Evolutionary conservation across 805 yeast species (phyloP).

Genomic region (Wickerhamiella sorbophila): DNA sequence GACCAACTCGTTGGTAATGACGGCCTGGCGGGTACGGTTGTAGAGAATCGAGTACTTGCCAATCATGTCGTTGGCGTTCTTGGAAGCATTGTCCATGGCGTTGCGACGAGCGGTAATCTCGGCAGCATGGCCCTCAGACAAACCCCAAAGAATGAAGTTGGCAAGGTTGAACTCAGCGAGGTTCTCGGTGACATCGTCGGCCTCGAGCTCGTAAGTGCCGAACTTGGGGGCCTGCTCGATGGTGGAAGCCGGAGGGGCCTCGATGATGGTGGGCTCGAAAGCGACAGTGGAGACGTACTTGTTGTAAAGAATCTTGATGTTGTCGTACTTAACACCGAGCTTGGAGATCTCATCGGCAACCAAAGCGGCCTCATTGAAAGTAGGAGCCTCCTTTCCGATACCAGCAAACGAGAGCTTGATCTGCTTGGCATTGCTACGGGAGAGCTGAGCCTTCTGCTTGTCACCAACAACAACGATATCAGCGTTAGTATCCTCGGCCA

Average conservation of each 20-base stretch:
- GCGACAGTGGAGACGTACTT: constrained; percentile 76
- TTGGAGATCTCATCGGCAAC: constrained; percentile 71
- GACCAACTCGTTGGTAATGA: constrained; percentile 97
- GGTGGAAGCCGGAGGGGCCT: constrained; percentile 53
- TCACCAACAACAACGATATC: constrained; percentile 89
- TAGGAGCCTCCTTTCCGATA: constrained; percentile 94
- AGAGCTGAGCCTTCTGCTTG: constrained; percentile 76
- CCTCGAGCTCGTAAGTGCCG: constrained; percentile 65
- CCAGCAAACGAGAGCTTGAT: constrained; percentile 71
- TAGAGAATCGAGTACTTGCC: constrained; percentile 89
- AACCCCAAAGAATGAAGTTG: constrained; percentile 75
- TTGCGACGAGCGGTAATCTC: constrained; percentile 98
- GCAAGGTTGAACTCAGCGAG: constrained; percentile 80
- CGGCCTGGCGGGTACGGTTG: constrained; percentile 99
- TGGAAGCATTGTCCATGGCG: constrained; percentile 99
- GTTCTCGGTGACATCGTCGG: constrained; percentile 31
- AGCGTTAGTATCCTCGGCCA: constrained; percentile 46
- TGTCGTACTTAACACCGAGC: constrained; percentile 45
- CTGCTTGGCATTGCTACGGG: constrained; percentile 62
- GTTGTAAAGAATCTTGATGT: constrained; percentile 74
- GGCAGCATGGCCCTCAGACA: constrained; percentile 97
- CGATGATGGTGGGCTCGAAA: constrained; percentile 65
- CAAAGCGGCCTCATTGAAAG: constrained; percentile 75
- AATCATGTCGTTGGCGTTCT: constrained; percentile 99
- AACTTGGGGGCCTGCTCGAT: constrained; percentile 77